Evolutionary conservation across 192 early-diverging fungal species (phyloP).

Genomic region (Podila verticillata): DNA sequence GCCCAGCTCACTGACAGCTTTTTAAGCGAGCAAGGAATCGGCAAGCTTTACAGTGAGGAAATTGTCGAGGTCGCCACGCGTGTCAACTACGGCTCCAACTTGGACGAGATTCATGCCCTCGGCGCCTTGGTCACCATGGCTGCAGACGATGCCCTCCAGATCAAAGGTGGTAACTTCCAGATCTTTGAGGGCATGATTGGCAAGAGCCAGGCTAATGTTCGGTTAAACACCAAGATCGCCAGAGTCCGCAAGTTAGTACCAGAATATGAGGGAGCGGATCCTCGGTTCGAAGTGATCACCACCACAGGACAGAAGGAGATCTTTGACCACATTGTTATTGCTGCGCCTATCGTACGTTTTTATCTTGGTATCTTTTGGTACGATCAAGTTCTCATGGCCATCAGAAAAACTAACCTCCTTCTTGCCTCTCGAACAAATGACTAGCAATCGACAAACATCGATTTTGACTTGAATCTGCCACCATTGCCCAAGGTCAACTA

Average conservation of each 20-base stretch:
- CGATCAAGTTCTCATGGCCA: neutral
- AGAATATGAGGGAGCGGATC: constrained; percentile 8
- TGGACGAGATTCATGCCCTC: constrained; percentile 66
- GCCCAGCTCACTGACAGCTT: constrained; percentile 48
- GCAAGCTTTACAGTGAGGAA: constrained; percentile 54
- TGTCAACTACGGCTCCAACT: constrained; percentile 72
- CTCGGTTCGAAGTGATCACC: constrained; percentile 47
- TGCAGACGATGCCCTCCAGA: constrained; percentile 52
- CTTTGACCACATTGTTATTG: constrained; percentile 70
- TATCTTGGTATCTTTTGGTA: neutral
- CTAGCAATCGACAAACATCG: constrained; percentile 47
- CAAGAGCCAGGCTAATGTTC: constrained; percentile 53
- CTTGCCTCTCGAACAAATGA: neutral
- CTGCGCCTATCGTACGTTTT: constrained; percentile 62
- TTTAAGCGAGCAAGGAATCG: constrained; percentile 40
- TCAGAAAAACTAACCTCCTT: neutral
- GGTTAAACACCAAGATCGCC: constrained; percentile 56
- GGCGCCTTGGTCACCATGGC: constrained; percentile 66
- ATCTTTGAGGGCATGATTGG: constrained; percentile 68
- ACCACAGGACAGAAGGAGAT: constrained; percentile 45
- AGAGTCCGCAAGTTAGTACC: constrained; percentile 31
- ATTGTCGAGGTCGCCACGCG: constrained; percentile 67
- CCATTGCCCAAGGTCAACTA: constrained; percentile 52
- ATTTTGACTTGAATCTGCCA: constrained; percentile 50
- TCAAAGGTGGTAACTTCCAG: constrained; percentile 67